Base-by-base conservation (phyloP, 1,284 basidiomycete genomes). In the Cryptococcus wingfieldii region DNA sequence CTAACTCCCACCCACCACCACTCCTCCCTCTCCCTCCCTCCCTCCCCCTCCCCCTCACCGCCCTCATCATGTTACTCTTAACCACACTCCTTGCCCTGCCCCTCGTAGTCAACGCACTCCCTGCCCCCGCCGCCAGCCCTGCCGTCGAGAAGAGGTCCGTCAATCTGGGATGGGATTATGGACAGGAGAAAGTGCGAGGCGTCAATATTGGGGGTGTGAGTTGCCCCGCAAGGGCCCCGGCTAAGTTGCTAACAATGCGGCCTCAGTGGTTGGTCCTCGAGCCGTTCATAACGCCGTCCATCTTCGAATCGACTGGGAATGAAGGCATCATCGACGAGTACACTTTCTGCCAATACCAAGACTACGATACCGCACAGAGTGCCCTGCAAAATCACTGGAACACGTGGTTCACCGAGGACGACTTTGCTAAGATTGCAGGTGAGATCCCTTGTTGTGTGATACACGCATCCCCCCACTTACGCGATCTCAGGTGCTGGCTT, bases 371-470 rank as follows among this genome's bases (percentile, higher is more conserved):
- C 1, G 73, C 74, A n/a, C 41, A 48, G 9, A 31, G 54, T 12
- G 69, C 71, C 0, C 62, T 76, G 53, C 34, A 53, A 23, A 50
- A 60, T n/a, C 74, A 76, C 61, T 75, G 75, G 75, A 64, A 77
- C 52, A 66, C 70, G 4, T 77, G 70, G 68, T 86, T 91, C 58
- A 88, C 89, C 19, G 89, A 94, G 72, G 77, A 86, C 70, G 92
- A 95, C 74, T 86, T 96, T 66, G 87, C 86, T 25, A 79, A 89
- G 70, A 94, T 96, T 51, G 90, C 89, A n/a, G 88, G 71, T 75
- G 51, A 60, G 0, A 13, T 34, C 31, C 28, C 31, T 44, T 16
- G n/a, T 3, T 28, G 8, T 16, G 10, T 25, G 23, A 23, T 55
- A 19, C 38, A 37, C 42, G 16, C 13, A 16, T 38, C 34, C 28